Conservation (phyloP, 805 yeast genomes). For the Suhomyces prunicola region DNA sequence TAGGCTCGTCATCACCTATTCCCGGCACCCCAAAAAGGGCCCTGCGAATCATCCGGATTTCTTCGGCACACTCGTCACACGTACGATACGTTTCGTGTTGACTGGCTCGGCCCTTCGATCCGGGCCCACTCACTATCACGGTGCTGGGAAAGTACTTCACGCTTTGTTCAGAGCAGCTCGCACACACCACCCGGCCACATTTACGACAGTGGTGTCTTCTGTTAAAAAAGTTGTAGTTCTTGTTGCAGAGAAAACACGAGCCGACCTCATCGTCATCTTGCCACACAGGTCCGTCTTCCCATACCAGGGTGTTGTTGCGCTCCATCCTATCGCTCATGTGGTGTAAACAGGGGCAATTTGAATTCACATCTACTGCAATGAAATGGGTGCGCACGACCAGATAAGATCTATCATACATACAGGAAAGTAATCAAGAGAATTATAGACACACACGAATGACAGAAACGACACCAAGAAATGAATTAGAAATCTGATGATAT, state of each 20-base stretch:
- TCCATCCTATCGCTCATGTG: neutral
- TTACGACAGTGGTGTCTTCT: slow-evolving; percentile 81
- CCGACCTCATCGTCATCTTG: slow-evolving; percentile 59
- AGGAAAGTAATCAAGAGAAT: too few species aligned
- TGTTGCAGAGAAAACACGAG: slow-evolving; percentile 55
- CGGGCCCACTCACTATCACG: slow-evolving; percentile 14
- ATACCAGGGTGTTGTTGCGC: neutral
- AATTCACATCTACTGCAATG: neutral
- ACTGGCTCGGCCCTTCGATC: slow-evolving; percentile 9
- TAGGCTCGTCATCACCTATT: neutral
- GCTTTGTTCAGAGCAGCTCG: slow-evolving; percentile 54
- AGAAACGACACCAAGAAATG: too few species aligned
- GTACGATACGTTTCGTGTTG: slow-evolving; percentile 52
- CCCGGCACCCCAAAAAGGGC: slow-evolving; percentile 11
- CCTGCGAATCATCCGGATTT: slow-evolving; percentile 27
- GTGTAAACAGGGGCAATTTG: neutral
- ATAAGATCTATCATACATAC: neutral
- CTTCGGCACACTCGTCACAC: slow-evolving; percentile 70
- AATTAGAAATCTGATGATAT: too few species aligned
- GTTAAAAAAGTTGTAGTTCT: slow-evolving; percentile 54
- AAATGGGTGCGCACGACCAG: neutral
- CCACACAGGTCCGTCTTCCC: slow-evolving; percentile 50
- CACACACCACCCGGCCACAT: slow-evolving; percentile 81
- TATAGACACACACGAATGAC: too few species aligned
- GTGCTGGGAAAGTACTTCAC: slow-evolving; percentile 31